A percentile compares a stretch with the other conserved stretches of the same genome.
Evolutionary conservation across 176 grass and related monocot genomes (phyloP).

Genomic region (Miscanthus lutarioriparius): DNA sequence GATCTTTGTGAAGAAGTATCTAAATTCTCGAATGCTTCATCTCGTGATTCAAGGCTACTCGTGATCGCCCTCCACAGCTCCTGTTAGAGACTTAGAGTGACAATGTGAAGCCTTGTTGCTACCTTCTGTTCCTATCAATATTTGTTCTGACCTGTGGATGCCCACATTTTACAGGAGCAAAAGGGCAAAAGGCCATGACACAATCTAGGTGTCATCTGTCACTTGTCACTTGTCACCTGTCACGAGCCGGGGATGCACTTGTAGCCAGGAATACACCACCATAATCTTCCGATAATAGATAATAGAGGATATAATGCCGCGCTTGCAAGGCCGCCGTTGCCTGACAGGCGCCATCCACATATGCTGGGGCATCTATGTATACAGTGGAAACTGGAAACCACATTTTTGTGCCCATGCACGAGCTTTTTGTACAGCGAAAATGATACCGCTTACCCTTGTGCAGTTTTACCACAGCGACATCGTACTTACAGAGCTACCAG

Average conservation of each 20-base stretch:
- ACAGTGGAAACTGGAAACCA: not conserved
- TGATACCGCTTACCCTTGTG: not conserved
- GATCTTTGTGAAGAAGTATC: not conserved
- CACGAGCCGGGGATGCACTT: not conserved
- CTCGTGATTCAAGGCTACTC: too few relatives aligned
- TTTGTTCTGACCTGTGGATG: not conserved
- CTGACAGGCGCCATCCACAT: not conserved
- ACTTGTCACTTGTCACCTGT: slow-evolving; percentile 13
- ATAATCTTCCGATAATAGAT: not conserved
- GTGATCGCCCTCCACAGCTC: not conserved
- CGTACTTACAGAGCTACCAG: not conserved
- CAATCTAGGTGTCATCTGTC: not conserved
- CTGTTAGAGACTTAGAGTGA: not conserved
- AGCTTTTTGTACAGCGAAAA: not conserved
- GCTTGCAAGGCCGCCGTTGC: not conserved
- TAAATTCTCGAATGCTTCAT: not conserved
- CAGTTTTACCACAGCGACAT: not conserved
- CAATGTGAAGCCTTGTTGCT: not conserved
- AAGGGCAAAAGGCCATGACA: too few relatives aligned
- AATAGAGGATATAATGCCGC: not conserved
- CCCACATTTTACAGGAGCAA: too few relatives aligned
- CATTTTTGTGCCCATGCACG: not conserved
- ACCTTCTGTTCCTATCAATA: too few relatives aligned
- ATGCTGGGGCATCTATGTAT: not conserved
- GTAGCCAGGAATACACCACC: slow-evolving; percentile 6